Conservation (phyloP, 73 alveolate genomes). For the Paramecium bursaria region DNA sequence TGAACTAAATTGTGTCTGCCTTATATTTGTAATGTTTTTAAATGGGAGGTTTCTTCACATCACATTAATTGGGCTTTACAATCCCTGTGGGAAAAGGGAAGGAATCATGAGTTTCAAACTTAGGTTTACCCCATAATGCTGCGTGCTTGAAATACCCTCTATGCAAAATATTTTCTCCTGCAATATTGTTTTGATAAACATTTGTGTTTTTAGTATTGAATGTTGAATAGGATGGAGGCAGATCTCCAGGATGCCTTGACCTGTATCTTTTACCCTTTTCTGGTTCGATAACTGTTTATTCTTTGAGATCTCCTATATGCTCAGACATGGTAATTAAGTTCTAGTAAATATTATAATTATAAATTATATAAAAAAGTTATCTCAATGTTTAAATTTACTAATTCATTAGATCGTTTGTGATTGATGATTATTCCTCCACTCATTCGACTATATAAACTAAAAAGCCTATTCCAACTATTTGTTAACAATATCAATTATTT, state of each 20-base stretch:
- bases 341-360: too few relatives aligned
- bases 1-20: not conserved
- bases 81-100: not conserved
- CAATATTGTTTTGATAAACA: not conserved
- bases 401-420: too few relatives aligned
- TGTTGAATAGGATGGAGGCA: constrained; percentile 23
- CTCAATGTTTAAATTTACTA: too few relatives aligned
- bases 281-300: too few relatives aligned
- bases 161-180: constrained; percentile 1
- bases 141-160: constrained; percentile 19
- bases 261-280: constrained; percentile 41
- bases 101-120: constrained; percentile 17
- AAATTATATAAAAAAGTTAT: too few relatives aligned
- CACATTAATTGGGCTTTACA: not conserved
- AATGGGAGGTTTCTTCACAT: not conserved
- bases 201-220: constrained; percentile 18
- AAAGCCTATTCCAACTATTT: too few relatives aligned
- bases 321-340: too few relatives aligned
- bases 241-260: constrained; percentile 42
- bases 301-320: too few relatives aligned
- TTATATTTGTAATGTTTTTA: constrained; percentile 21
- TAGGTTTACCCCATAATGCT: constrained; percentile 47
- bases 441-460: too few relatives aligned
- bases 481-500: too few relatives aligned
- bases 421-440: too few relatives aligned